phyloP scores from a whole-genome alignment of 2,329 filamentous ascomycete species.

The Didymella segeticola region DNA sequence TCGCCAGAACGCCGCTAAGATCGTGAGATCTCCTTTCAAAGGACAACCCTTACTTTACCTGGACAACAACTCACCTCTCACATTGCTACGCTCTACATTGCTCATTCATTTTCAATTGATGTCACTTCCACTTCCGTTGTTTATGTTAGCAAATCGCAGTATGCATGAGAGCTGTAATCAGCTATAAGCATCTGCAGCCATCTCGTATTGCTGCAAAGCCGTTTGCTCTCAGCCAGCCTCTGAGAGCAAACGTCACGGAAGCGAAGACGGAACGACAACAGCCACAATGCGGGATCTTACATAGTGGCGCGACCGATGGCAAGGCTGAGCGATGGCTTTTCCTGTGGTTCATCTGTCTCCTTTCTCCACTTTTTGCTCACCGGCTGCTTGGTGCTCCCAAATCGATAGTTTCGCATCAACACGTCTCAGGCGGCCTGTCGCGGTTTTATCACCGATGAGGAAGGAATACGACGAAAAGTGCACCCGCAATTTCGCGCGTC shows the following conservation, averaged over 20 bases:
- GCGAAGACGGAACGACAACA: conserved; percentile 3
- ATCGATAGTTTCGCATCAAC: conserved; percentile 22
- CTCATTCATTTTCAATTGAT: neutral
- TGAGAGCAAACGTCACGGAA: conserved; percentile 2
- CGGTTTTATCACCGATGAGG: conserved; percentile 1
- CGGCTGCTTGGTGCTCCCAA: conserved; percentile 10
- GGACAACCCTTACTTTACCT: neutral
- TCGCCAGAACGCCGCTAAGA: conserved; percentile 20
- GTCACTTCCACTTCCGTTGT: neutral
- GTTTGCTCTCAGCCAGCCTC: conserved; percentile 11
- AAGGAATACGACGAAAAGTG: conserved; percentile 8
- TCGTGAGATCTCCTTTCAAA: neutral
- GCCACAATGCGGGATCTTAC: conserved; percentile 5
- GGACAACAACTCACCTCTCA: neutral
- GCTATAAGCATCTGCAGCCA: neutral
- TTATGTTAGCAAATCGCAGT: neutral
- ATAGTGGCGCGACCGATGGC: neutral
- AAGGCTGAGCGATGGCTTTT: conserved; percentile 10
- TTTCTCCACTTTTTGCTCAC: conserved; percentile 18
- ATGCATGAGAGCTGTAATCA: neutral
- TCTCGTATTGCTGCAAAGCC: neutral
- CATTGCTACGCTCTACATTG: neutral
- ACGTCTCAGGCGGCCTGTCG: conserved; percentile 12
- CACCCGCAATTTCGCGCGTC: conserved; percentile 21
- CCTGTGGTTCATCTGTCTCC: conserved; percentile 10